Percentiles rank a stretch among this genome's conserved stretches.
These are phyloP conservation scores for Backusella mclennaniae DNA, from an alignment of 192 early-diverging fungal species.

Conservation along the genomic window DNA sequence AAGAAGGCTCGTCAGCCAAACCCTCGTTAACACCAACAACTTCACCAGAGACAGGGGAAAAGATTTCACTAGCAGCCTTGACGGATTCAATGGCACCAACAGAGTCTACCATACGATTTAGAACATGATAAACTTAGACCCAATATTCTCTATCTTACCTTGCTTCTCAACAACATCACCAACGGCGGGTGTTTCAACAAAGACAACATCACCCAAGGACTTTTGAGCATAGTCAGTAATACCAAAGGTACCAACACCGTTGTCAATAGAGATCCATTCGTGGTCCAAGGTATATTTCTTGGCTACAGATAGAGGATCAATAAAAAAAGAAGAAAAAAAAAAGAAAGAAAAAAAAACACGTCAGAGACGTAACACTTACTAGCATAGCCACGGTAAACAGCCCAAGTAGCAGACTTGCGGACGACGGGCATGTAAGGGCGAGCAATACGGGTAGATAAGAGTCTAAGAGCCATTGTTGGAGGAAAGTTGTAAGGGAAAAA, in stretches of 20 bases:
- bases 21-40: slow-evolving; percentile 75
- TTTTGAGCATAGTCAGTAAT: slow-evolving; percentile 92
- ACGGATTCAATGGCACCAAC: slow-evolving; percentile 92
- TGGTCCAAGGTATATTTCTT: slow-evolving; percentile 83
- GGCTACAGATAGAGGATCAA: slow-evolving; percentile 28
- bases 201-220: slow-evolving; percentile 93
- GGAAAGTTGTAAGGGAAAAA: background rate
- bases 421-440: slow-evolving; percentile 13
- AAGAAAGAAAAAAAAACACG: background rate
- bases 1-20: slow-evolving; percentile 64
- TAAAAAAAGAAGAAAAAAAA: background rate
- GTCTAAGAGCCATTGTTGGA: slow-evolving; percentile 19
- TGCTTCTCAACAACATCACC: slow-evolving; percentile 59
- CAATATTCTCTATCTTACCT: slow-evolving; percentile 40
- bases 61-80: slow-evolving; percentile 93
- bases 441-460: slow-evolving; percentile 17
- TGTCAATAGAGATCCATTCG: slow-evolving; percentile 86
- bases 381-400: slow-evolving; percentile 15
- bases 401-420: background rate
- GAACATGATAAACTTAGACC: background rate
- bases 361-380: slow-evolving; percentile 10
- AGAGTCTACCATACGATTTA: slow-evolving; percentile 40
- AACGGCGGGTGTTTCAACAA: slow-evolving; percentile 80
- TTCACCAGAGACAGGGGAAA: slow-evolving; percentile 80
- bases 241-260: slow-evolving; percentile 80